A percentile compares a stretch with the other conserved stretches of the same genome.
Conservation (phyloP, 345 rosid genomes). For the Sapria himalayana region DNA sequence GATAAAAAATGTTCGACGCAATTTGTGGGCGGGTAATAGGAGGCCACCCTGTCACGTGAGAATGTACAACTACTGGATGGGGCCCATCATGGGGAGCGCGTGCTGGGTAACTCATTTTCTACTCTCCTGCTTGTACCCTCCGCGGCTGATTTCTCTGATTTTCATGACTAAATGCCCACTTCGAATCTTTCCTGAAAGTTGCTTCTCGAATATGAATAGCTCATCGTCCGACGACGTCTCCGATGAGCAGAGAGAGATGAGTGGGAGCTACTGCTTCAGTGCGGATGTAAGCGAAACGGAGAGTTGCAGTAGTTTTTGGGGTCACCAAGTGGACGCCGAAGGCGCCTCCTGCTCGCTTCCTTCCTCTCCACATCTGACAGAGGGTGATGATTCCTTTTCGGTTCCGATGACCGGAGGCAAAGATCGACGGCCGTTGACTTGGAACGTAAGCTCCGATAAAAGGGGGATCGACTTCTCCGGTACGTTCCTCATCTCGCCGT, state of each 20-base stretch:
- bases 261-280: conserved; percentile 85
- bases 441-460: conserved; percentile 14
- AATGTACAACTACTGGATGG: too few species aligned
- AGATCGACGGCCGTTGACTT: conserved; percentile 10
- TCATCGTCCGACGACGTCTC: conserved; percentile 42
- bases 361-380: conserved; percentile 30
- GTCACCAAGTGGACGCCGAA: conserved; percentile 41
- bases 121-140: neutral
- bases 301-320: conserved; percentile 71
- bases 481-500: conserved; percentile 5
- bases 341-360: conserved; percentile 47
- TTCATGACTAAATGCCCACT: neutral
- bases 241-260: conserved; percentile 36
- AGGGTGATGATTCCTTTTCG: conserved; percentile 29
- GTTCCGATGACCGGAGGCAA: conserved; percentile 13
- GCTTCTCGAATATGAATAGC: conserved; percentile 49
- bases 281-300: conserved; percentile 94
- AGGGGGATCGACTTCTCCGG: conserved; percentile 51
- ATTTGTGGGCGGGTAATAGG: too few species aligned
- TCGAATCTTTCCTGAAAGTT: neutral
- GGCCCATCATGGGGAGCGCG: too few species aligned
- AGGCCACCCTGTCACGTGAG: too few species aligned
- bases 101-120: neutral
- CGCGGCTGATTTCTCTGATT: neutral
- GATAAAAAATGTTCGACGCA: too few species aligned